These are phyloP conservation scores for Hyaloraphidium curvatum DNA, from an alignment of 192 early-diverging fungal species.

Conservation along the genomic window DNA sequence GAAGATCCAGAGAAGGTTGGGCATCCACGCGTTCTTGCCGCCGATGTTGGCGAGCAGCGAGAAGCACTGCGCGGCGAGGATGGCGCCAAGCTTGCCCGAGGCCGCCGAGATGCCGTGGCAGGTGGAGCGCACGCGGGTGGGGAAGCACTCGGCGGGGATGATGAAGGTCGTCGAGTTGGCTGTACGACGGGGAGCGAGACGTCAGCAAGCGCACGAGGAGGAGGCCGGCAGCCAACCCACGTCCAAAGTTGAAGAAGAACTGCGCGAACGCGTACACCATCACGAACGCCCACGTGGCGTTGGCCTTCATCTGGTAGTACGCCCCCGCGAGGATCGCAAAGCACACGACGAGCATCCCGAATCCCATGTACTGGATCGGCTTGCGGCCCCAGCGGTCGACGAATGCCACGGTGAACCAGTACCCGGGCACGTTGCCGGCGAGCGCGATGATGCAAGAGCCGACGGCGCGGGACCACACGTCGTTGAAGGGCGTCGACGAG, in stretches of 20 bases:
- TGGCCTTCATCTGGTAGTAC: slow-evolving; percentile 8
- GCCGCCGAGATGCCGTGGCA: slow-evolving; percentile 66
- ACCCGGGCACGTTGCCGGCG: slow-evolving; percentile 77
- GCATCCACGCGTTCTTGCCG: not conserved
- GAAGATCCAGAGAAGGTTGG: not conserved
- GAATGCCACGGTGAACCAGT: slow-evolving; percentile 80
- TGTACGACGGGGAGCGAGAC: too few relatives aligned
- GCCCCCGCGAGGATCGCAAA: slow-evolving; percentile 31
- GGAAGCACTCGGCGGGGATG: slow-evolving; percentile 64
- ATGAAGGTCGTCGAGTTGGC: slow-evolving; percentile 81
- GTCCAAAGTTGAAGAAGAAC: slow-evolving; percentile 85
- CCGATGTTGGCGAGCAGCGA: slow-evolving; percentile 1
- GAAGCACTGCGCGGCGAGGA: not conserved
- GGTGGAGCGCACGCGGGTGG: slow-evolving; percentile 61
- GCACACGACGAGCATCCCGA: slow-evolving; percentile 50
- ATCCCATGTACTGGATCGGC: slow-evolving; percentile 83
- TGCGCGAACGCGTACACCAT: slow-evolving; percentile 26
- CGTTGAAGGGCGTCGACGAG: slow-evolving; percentile 30
- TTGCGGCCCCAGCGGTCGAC: slow-evolving; percentile 82
- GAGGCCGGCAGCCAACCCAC: too few relatives aligned
- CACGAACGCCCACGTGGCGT: slow-evolving; percentile 33
- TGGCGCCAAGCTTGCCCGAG: slow-evolving; percentile 48
- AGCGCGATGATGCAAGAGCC: slow-evolving; percentile 85
- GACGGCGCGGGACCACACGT: slow-evolving; percentile 29
- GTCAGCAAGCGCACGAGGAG: too few relatives aligned